Conservation (phyloP, 2,329 filamentous ascomycete species). For the Furcasterigmium sp. region DNA sequence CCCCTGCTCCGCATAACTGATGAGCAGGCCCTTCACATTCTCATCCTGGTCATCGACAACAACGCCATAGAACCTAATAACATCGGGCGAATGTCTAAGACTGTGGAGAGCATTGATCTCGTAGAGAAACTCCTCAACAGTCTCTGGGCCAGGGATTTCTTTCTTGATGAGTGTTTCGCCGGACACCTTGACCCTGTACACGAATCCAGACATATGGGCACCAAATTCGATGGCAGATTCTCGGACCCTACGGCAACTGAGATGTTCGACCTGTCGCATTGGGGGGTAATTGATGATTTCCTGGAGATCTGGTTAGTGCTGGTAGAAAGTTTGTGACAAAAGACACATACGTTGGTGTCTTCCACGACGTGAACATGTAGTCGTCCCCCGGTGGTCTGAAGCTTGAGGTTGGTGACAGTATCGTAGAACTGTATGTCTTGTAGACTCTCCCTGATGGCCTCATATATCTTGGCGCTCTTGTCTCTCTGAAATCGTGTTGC, state of each 20-base stretch:
- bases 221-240: slow-evolving; percentile 80
- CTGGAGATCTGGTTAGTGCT: slow-evolving; percentile 21
- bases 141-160: slow-evolving; percentile 93
- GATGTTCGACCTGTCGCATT: slow-evolving; percentile 66
- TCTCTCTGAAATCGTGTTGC: slow-evolving; percentile 79
- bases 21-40: slow-evolving; percentile 80
- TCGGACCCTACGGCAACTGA: slow-evolving; percentile 57
- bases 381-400: slow-evolving; percentile 81
- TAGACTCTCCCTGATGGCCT: slow-evolving; percentile 87
- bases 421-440: slow-evolving; percentile 94
- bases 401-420: slow-evolving; percentile 90
- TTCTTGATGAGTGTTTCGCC: slow-evolving; percentile 82
- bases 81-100: slow-evolving; percentile 65
- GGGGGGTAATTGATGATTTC: slow-evolving; percentile 88
- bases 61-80: slow-evolving; percentile 83
- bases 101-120: slow-evolving; percentile 92
- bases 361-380: slow-evolving; percentile 98
- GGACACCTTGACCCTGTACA: slow-evolving; percentile 80
- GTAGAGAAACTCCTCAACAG: slow-evolving; percentile 93
- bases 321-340: background rate
- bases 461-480: slow-evolving; percentile 89
- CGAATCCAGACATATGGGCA: slow-evolving; percentile 92
- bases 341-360: slow-evolving; percentile 69
- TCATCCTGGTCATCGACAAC: slow-evolving; percentile 74
- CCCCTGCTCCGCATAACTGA: slow-evolving; percentile 80